Percentiles rank a stretch among this genome's conserved stretches.
These are phyloP conservation scores for Aschersonia sp. DNA, from an alignment of 2,329 filamentous ascomycete species.

Conservation along the genomic window DNA sequence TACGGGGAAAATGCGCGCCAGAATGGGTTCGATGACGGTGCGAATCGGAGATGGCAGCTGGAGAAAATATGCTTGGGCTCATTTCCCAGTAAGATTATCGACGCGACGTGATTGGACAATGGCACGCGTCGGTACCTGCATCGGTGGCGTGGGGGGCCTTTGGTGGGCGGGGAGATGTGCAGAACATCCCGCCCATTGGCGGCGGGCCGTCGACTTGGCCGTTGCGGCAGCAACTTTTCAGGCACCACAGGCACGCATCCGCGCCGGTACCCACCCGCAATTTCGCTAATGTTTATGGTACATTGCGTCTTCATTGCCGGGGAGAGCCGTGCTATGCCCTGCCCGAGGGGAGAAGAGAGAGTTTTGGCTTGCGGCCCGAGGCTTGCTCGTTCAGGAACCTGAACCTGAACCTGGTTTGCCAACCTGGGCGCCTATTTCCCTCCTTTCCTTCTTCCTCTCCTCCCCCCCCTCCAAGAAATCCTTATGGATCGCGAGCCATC, in stretches of 20 bases:
- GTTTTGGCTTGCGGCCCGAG: background rate
- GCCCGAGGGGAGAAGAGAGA: background rate
- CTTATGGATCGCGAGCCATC: background rate
- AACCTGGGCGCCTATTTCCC: background rate
- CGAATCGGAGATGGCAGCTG: background rate
- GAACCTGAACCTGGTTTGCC: background rate
- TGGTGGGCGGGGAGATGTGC: background rate
- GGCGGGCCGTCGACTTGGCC: background rate
- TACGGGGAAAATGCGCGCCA: background rate
- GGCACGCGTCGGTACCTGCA: slow-evolving; percentile 6
- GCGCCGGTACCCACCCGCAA: background rate
- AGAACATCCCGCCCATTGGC: slow-evolving; percentile 1
- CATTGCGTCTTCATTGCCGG: background rate
- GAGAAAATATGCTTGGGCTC: background rate
- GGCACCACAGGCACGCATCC: background rate
- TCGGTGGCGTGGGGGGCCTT: background rate
- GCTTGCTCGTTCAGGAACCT: background rate
- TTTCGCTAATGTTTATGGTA: background rate
- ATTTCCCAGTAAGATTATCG: slow-evolving; percentile 3
- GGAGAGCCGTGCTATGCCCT: background rate
- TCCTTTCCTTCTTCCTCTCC: background rate
- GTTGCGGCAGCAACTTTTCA: background rate
- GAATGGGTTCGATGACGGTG: background rate
- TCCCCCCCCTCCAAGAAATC: background rate
- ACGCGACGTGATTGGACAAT: slow-evolving; percentile 4